phyloP scores from a whole-genome alignment of 805 yeast species.

The Maudiozyma serrabonitensis region DNA sequence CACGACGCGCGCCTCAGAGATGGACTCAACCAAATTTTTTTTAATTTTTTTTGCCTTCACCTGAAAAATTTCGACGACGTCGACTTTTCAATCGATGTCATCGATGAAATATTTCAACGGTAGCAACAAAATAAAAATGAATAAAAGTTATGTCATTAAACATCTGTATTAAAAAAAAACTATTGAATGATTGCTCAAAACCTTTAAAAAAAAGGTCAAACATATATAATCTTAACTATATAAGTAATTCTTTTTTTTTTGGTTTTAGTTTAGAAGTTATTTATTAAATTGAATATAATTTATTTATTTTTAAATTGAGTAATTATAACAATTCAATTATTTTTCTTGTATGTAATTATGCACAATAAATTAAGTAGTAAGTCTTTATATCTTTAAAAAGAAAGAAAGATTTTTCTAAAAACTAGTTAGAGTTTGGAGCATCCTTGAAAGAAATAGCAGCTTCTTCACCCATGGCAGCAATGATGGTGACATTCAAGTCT shows the following conservation, averaged over 20 bases:
- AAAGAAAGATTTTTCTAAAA: background rate
- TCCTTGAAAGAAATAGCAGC: slow-evolving; percentile 98
- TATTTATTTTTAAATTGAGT: background rate
- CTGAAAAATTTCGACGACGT: background rate
- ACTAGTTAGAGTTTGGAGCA: slow-evolving; percentile 50
- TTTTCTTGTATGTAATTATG: background rate
- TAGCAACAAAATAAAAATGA: no score
- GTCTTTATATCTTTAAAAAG: background rate
- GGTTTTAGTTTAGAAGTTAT: no score
- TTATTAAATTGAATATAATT: background rate
- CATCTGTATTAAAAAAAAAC: no score
- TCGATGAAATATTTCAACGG: no score
- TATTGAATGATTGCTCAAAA: no score
- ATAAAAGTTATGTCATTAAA: no score
- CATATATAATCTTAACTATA: no score
- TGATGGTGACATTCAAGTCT: slow-evolving; percentile 93
- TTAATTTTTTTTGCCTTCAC: background rate
- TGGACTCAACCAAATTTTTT: background rate
- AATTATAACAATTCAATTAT: background rate
- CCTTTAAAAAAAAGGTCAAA: no score
- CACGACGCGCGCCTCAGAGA: background rate
- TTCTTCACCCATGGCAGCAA: slow-evolving; percentile 99
- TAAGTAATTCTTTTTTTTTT: no score
- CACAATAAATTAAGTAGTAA: background rate
- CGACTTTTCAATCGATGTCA: background rate